These are phyloP conservation scores for Scheffersomyces lignosus DNA, from an alignment of 805 yeast species.

Conservation along the genomic window DNA sequence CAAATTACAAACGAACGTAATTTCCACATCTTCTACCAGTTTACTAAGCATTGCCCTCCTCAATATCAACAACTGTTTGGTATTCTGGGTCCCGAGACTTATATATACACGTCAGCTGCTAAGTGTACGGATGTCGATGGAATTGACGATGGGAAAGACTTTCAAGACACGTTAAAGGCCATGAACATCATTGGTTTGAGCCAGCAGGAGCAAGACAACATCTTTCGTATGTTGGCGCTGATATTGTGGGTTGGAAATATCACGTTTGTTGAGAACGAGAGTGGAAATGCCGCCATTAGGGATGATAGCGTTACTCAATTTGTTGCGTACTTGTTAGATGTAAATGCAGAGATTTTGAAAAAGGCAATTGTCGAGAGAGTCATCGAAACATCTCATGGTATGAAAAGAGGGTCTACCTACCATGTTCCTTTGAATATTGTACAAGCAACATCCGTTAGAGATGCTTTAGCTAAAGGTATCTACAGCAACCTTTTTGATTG, in stretches of 20 bases:
- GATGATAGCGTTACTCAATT: conserved; percentile 92
- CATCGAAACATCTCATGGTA: conserved; percentile 88
- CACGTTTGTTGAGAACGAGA: conserved; percentile 80
- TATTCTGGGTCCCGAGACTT: conserved; percentile 91
- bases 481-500: conserved; percentile 93
- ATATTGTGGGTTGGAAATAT: conserved; percentile 95
- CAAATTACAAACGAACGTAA: conserved; percentile 92
- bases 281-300: conserved; percentile 77
- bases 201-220: conserved; percentile 83
- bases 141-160: conserved; percentile 81
- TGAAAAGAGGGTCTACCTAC: conserved; percentile 87
- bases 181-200: conserved; percentile 85
- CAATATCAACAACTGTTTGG: conserved; percentile 82
- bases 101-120: conserved; percentile 82
- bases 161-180: conserved; percentile 76
- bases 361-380: conserved; percentile 76
- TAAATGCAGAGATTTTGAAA: conserved; percentile 63
- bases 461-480: conserved; percentile 92
- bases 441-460: conserved; percentile 94
- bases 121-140: conserved; percentile 85
- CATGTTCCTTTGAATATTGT: conserved; percentile 90
- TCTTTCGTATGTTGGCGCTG: conserved; percentile 80
- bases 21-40: conserved; percentile 95
- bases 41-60: conserved; percentile 87
- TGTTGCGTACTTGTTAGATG: conserved; percentile 88